phyloP scores from a whole-genome alignment of 2,329 filamentous ascomycete species.

The Gyromitra esculenta region DNA sequence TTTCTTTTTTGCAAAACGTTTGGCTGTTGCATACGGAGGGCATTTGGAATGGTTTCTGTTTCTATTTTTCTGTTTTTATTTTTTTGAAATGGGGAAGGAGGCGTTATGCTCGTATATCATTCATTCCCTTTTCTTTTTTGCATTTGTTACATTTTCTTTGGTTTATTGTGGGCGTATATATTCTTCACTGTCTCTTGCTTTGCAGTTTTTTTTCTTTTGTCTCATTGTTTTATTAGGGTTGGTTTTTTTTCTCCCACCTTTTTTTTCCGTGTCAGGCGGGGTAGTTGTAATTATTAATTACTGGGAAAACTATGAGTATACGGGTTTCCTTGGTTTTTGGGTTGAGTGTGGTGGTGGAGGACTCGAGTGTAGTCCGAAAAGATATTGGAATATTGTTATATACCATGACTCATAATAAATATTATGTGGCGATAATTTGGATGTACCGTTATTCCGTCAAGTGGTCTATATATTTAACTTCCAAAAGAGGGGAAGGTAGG shows the following conservation, averaged over 20 bases:
- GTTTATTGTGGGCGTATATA: neutral
- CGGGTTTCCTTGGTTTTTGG: slow-evolving; percentile 34
- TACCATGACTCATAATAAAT: slow-evolving; percentile 15
- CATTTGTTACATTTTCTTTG: neutral
- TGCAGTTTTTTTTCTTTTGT: neutral
- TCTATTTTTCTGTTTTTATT: neutral
- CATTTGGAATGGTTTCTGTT: neutral
- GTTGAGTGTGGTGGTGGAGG: neutral
- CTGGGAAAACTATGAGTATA: slow-evolving; percentile 34
- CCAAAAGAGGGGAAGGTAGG: neutral
- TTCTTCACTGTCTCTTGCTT: neutral
- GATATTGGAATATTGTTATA: slow-evolving; percentile 1
- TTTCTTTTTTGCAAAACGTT: neutral
- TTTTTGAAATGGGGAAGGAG: slow-evolving; percentile 7
- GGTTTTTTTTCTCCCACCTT: neutral
- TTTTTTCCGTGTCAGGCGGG: neutral
- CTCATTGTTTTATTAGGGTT: neutral
- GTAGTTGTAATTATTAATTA: slow-evolving; percentile 45
- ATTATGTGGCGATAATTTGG: neutral
- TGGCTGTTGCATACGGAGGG: neutral
- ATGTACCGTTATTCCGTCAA: neutral
- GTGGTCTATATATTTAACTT: no score
- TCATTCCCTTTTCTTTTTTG: slow-evolving; percentile 16
- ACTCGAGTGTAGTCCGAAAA: neutral
- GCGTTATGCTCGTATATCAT: slow-evolving; percentile 25